These are phyloP conservation scores for Hirsutella thompsonii DNA, from an alignment of 2,329 filamentous ascomycete species.

Conservation along the genomic window DNA sequence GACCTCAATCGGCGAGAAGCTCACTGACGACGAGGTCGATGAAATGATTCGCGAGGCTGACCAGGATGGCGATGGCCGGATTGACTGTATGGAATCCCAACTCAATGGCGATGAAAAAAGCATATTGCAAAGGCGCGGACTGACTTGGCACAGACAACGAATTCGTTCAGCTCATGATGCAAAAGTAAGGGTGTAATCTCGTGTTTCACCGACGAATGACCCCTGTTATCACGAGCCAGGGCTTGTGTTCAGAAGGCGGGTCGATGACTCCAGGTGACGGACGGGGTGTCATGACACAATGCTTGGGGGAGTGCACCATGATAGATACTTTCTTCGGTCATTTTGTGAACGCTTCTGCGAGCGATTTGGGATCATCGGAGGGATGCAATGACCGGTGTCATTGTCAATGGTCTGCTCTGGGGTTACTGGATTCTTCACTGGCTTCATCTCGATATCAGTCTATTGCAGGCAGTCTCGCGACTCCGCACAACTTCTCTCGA, in stretches of 20 bases:
- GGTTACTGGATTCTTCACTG: conserved; percentile 11
- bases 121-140: background rate
- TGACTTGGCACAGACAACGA: conserved; percentile 56
- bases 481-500: background rate
- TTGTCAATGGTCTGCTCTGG: conserved; percentile 12
- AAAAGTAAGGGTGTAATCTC: conserved; percentile 50
- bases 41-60: conserved; percentile 91
- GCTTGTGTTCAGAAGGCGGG: background rate
- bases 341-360: conserved; percentile 16
- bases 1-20: conserved; percentile 85
- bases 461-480: conserved; percentile 1
- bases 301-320: conserved; percentile 1
- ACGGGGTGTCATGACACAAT: conserved; percentile 2
- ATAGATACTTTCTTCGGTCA: conserved; percentile 12
- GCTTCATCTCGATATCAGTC: conserved; percentile 9
- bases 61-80: conserved; percentile 78
- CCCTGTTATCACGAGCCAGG: background rate
- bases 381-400: conserved; percentile 13
- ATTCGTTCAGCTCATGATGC: conserved; percentile 92
- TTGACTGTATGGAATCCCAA: conserved; percentile 54
- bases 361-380: conserved; percentile 15
- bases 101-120: background rate
- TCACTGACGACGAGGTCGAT: conserved; percentile 81
- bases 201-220: background rate
- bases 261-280: background rate